Conservation (phyloP, 441 rosid genomes). For the Aquilaria agallochum region DNA sequence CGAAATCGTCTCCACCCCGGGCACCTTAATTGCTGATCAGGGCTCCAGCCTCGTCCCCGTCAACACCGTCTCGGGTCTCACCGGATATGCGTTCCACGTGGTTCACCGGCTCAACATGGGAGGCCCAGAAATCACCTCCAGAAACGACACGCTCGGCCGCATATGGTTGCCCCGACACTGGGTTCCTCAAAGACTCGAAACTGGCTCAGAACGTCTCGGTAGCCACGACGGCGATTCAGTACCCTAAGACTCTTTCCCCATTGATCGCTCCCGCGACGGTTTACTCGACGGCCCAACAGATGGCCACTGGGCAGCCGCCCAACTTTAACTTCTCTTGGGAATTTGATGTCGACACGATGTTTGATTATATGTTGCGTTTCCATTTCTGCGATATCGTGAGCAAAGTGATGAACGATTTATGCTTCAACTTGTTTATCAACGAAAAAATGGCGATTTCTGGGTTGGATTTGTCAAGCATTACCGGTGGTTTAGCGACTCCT, state of each 20-base stretch:
- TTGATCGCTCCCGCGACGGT: constrained; percentile 63
- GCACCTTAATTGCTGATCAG: constrained; percentile 37
- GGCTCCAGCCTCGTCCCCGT: constrained; percentile 63
- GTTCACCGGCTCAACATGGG: constrained; percentile 71
- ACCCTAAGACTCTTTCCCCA: constrained; percentile 42
- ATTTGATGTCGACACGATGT: constrained; percentile 43
- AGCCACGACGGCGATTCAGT: constrained; percentile 42
- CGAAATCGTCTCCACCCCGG: constrained; percentile 86
- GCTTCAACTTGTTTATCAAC: constrained; percentile 76
- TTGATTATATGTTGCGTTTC: constrained; percentile 51
- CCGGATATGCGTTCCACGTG: constrained; percentile 40
- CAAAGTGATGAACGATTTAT: constrained; percentile 58
- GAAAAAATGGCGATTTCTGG: constrained; percentile 62
- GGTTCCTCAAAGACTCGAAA: constrained; percentile 39
- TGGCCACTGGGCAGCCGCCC: constrained; percentile 40
- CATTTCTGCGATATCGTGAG: constrained; percentile 88
- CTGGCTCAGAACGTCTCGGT: constrained; percentile 36
- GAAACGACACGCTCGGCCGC: constrained; percentile 67
- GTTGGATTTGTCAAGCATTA: constrained; percentile 55
- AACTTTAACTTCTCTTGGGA: constrained; percentile 74
- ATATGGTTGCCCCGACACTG: constrained; percentile 53
- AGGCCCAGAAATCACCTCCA: constrained; percentile 55
- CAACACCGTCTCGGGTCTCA: constrained; percentile 30
- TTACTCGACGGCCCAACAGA: constrained; percentile 57
- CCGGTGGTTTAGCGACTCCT: constrained; percentile 41